These are phyloP conservation scores for Rhytidiadelphus loreus DNA, from an alignment of 225 moss, liverwort and hornwort genomes.

Conservation along the genomic window DNA sequence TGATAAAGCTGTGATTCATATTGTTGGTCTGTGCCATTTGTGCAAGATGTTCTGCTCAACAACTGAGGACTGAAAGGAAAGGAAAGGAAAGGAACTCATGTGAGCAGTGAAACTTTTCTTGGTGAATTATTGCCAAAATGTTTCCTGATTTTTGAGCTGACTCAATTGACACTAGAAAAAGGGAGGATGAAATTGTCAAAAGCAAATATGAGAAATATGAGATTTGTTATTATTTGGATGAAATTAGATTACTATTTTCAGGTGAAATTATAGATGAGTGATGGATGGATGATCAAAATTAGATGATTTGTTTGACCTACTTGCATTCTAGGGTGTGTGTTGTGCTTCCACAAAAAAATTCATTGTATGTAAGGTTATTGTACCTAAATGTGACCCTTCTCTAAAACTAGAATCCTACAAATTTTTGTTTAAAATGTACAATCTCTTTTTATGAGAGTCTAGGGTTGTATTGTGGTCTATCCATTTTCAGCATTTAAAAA, in stretches of 20 bases:
- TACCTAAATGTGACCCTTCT: background rate
- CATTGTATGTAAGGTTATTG: too few species aligned
- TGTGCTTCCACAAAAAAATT: fast-evolving
- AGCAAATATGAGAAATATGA: background rate
- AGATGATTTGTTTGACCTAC: background rate
- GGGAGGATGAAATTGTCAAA: background rate
- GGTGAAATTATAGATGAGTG: background rate
- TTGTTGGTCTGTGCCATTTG: background rate
- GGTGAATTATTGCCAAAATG: background rate
- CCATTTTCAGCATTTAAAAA: background rate
- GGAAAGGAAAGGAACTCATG: background rate
- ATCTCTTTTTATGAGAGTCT: background rate
- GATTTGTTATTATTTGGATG: background rate
- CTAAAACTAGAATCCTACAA: background rate
- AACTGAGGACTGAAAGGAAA: background rate
- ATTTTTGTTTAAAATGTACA: background rate
- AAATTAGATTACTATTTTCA: background rate
- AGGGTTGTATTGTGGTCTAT: background rate
- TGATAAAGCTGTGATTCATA: background rate
- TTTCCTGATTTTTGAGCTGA: background rate
- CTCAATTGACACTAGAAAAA: background rate
- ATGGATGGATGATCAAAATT: background rate
- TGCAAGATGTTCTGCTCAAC: background rate
- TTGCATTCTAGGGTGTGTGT: background rate
- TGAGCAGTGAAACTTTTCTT: background rate